Evolutionary conservation across 164 flowering plant species (phyloP).

Genomic region (Aristolochia fimbriata): DNA sequence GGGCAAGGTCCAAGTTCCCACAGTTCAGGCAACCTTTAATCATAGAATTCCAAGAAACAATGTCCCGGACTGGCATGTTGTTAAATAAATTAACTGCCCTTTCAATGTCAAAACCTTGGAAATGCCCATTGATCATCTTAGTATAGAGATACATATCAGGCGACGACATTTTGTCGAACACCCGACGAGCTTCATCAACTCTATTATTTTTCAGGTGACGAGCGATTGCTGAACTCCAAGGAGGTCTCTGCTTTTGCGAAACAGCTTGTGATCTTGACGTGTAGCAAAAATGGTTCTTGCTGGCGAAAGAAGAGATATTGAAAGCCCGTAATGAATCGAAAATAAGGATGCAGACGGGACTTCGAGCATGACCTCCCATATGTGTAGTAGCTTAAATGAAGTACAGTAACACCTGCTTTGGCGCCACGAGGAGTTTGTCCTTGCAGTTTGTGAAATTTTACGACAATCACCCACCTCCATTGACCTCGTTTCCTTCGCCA

Average conservation of each 20-base stretch:
- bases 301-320: too few species aligned
- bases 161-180: constrained; percentile 5
- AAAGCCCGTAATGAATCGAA: too few species aligned
- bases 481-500: too few species aligned
- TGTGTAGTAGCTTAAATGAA: too few species aligned
- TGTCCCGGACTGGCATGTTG: constrained; percentile 10
- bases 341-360: too few species aligned
- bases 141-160: constrained; percentile 8
- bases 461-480: too few species aligned
- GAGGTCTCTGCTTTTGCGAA: not conserved
- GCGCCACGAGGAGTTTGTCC: too few species aligned
- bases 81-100: constrained; percentile 8
- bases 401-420: too few species aligned
- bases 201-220: constrained; percentile 3
- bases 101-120: not conserved
- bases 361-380: too few species aligned
- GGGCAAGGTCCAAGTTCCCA: constrained; percentile 9
- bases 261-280: too few species aligned
- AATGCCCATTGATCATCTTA: constrained; percentile 5
- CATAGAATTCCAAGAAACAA: constrained; percentile 14
- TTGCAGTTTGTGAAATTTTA: too few species aligned
- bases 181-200: constrained; percentile 7
- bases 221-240: constrained; percentile 4
- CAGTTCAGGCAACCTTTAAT: constrained; percentile 8
- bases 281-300: too few species aligned